A percentile compares a stretch with the other conserved stretches of the same genome.
phyloP scores from a whole-genome alignment of 169 alveolate species.

The Plasmodium reichenowi region DNA sequence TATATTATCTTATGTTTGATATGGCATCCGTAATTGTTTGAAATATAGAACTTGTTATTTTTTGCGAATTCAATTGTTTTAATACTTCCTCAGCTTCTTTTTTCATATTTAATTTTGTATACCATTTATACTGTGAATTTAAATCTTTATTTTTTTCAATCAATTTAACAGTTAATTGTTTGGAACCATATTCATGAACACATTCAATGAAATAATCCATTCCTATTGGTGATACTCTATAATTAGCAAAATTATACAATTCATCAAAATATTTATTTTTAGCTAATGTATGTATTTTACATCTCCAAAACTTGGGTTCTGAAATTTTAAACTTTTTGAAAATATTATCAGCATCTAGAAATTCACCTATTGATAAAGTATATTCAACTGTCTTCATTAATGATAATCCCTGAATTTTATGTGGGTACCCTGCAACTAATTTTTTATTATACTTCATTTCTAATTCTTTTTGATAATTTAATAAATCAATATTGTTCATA shows the following conservation, averaged over 20 bases:
- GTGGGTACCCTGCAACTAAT: slow-evolving; percentile 77
- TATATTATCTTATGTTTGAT: slow-evolving; percentile 44
- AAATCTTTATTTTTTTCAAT: slow-evolving; percentile 70
- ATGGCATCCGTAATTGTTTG: slow-evolving; percentile 74
- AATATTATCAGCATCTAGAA: slow-evolving; percentile 77
- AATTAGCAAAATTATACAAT: slow-evolving; percentile 76
- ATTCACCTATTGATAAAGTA: slow-evolving; percentile 68
- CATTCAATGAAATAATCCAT: slow-evolving; percentile 79
- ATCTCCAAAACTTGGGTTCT: slow-evolving; percentile 80
- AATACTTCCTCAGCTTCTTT: slow-evolving; percentile 52
- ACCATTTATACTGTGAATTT: slow-evolving; percentile 56
- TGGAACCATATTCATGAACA: slow-evolving; percentile 41
- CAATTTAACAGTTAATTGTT: slow-evolving; percentile 38
- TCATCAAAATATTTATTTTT: slow-evolving; percentile 78
- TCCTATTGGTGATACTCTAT: slow-evolving; percentile 81
- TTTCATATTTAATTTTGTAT: slow-evolving; percentile 45
- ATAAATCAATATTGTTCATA: slow-evolving; percentile 46
- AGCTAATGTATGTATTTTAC: slow-evolving; percentile 78
- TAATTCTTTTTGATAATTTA: slow-evolving; percentile 71
- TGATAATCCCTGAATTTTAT: slow-evolving; percentile 76
- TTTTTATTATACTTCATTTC: slow-evolving; percentile 76
- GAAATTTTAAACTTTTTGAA: slow-evolving; percentile 76
- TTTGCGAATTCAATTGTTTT: slow-evolving; percentile 55
- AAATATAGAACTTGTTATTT: slow-evolving; percentile 40
- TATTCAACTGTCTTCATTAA: slow-evolving; percentile 77